phyloP scores from a whole-genome alignment of 257 asterid genomes.

The Nicotiana undulata region DNA sequence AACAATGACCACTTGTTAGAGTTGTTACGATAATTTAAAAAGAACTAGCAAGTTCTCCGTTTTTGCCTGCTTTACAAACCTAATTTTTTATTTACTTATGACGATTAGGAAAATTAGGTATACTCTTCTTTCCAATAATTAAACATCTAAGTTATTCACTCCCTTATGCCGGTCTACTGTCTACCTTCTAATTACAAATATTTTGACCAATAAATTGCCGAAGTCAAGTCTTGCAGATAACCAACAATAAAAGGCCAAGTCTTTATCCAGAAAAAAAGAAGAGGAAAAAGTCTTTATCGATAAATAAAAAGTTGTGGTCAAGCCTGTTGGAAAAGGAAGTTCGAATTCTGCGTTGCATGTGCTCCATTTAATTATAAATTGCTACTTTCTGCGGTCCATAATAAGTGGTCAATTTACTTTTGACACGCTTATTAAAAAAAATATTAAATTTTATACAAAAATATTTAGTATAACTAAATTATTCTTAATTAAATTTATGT shows the following conservation, averaged over 20 bases:
- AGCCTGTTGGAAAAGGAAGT: neutral
- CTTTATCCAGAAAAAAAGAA: neutral
- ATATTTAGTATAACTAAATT: too few species aligned
- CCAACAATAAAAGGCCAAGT: neutral
- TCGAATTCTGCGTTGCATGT: neutral
- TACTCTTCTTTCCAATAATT: neutral
- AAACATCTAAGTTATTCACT: neutral
- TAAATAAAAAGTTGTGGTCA: neutral
- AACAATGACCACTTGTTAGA: neutral
- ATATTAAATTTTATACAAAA: too few species aligned
- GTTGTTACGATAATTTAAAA: neutral
- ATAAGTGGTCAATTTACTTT: too few species aligned
- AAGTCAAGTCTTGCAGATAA: neutral
- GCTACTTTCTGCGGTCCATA: too few species aligned
- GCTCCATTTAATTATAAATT: neutral
- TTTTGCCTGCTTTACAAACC: neutral
- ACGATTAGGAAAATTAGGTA: neutral
- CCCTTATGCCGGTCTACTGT: too few species aligned
- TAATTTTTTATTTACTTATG: neutral
- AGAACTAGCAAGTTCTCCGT: neutral
- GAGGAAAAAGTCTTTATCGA: neutral
- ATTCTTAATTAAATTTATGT: too few species aligned
- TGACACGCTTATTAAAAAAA: too few species aligned
- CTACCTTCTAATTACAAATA: neutral
- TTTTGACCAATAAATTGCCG: neutral